A percentile compares a stretch with the other conserved stretches of the same genome.
Evolutionary conservation across 768 basidiomycete genomes (phyloP).

Genomic region (Boletus pseudo-olivaceus): DNA sequence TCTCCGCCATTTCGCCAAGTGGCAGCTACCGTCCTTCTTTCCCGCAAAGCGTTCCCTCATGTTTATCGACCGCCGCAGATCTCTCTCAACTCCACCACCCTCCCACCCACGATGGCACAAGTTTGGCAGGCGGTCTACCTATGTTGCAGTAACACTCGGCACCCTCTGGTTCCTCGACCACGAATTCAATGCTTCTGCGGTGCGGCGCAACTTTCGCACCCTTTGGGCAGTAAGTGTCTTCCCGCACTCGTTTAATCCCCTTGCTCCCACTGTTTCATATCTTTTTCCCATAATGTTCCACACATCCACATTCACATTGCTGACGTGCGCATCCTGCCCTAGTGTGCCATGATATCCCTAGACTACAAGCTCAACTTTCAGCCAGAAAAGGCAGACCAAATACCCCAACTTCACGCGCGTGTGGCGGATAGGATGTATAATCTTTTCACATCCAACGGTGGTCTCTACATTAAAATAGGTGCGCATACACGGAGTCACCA

Average conservation of each 20-base stretch:
- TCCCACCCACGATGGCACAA: slow-evolving; percentile 8
- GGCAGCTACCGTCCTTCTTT: not conserved
- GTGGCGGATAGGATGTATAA: slow-evolving; percentile 75
- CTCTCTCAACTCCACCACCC: not conserved
- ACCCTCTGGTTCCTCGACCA: slow-evolving; percentile 38
- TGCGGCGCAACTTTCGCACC: slow-evolving; percentile 46
- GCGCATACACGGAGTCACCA: slow-evolving; percentile 4
- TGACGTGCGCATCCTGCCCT: not conserved
- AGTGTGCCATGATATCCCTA: slow-evolving; percentile 68
- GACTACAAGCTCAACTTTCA: slow-evolving; percentile 91
- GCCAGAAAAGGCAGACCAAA: slow-evolving; percentile 63
- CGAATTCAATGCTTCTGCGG: slow-evolving; percentile 47
- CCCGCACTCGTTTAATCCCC: not conserved
- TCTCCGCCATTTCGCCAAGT: not conserved
- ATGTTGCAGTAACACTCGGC: slow-evolving; percentile 26
- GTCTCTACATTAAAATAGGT: slow-evolving; percentile 84
- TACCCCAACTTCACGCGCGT: slow-evolving; percentile 80
- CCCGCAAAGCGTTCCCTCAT: not conserved
- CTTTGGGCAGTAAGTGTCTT: slow-evolving; percentile 43
- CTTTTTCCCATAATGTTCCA: not conserved
- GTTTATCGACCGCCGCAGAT: not conserved
- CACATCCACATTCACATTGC: not conserved
- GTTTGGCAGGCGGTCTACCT: slow-evolving; percentile 22
- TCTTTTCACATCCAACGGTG: slow-evolving; percentile 78
- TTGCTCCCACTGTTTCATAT: not conserved